Percentiles rank a stretch among this genome's conserved stretches.
phyloP scores from a whole-genome alignment of 345 rosid genomes.

The Hibiscus syriacus region DNA sequence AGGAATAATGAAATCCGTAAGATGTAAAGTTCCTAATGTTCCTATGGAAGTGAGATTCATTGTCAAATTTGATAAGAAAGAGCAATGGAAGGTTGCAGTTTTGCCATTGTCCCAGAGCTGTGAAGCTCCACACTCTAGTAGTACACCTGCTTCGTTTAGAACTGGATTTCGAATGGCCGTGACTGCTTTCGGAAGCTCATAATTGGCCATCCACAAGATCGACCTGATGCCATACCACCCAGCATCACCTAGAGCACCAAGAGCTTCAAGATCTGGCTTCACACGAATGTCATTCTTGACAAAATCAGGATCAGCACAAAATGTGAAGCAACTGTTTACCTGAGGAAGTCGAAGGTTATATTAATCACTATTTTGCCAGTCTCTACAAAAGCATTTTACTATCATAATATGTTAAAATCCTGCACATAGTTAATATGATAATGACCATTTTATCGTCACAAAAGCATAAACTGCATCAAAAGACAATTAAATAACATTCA shows the following conservation, averaged over 20 bases:
- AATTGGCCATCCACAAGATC: constrained; percentile 45
- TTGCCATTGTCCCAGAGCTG: no score
- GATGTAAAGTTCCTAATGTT: no score
- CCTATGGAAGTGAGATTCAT: no score
- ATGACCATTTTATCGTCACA: background rate
- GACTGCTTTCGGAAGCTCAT: constrained; percentile 56
- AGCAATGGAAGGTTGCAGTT: no score
- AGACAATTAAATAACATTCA: background rate
- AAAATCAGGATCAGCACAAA: constrained; percentile 39
- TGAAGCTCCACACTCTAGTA: no score
- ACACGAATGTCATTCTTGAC: constrained; percentile 66
- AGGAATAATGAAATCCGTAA: no score
- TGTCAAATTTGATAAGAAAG: no score
- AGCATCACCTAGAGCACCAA: constrained; percentile 77
- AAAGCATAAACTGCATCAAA: background rate
- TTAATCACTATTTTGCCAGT: background rate
- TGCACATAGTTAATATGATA: background rate
- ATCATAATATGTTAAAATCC: background rate
- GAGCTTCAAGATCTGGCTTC: constrained; percentile 75
- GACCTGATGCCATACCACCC: constrained; percentile 78
- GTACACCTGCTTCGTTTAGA: no score
- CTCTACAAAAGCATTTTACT: background rate
- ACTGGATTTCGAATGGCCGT: constrained; percentile 5
- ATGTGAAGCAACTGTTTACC: constrained; percentile 59
- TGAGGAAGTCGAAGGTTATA: constrained; percentile 15